Evolutionary conservation across 2,329 filamentous ascomycete species (phyloP).

Genomic region (Curvularia sp.): DNA sequence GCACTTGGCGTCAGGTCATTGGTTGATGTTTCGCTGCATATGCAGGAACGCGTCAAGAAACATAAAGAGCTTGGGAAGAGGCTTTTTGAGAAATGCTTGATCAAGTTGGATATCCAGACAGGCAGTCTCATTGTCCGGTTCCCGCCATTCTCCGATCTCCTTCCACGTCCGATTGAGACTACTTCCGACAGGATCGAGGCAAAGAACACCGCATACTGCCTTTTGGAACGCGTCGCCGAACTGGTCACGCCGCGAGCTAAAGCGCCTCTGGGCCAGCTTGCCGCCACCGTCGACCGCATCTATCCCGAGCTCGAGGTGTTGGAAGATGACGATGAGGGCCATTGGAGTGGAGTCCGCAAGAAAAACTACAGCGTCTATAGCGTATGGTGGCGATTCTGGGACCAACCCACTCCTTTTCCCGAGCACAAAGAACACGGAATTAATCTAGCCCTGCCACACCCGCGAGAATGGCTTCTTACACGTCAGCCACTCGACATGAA

Average conservation of each 20-base stretch:
- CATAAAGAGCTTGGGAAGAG: constrained; percentile 62
- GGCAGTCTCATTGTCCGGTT: constrained; percentile 45
- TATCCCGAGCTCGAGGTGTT: constrained; percentile 47
- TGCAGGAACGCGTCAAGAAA: constrained; percentile 62
- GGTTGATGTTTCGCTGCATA: constrained; percentile 52
- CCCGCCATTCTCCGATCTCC: constrained; percentile 32
- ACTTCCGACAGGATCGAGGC: constrained; percentile 28
- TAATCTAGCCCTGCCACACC: constrained; percentile 8
- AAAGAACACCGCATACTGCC: constrained; percentile 48
- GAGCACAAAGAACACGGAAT: constrained; percentile 12
- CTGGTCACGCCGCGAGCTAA: constrained; percentile 58
- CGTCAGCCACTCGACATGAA: constrained; percentile 30
- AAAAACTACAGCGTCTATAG: constrained; percentile 30
- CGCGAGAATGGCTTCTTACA: constrained; percentile 36
- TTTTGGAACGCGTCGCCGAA: constrained; percentile 58
- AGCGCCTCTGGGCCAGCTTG: constrained; percentile 54
- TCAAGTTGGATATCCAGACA: constrained; percentile 54
- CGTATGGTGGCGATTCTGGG: constrained; percentile 37
- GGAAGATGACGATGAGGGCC: constrained; percentile 3
- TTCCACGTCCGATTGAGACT: constrained; percentile 23
- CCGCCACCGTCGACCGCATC: constrained; percentile 49
- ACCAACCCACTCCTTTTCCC: constrained; percentile 22
- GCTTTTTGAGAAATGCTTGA: constrained; percentile 58
- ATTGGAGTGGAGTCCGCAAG: constrained; percentile 8
- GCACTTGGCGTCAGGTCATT: constrained; percentile 70